Evolutionary conservation across 495 filamentous ascomycete species (phyloP), one percentile per base, ranked within the genome.

Genomic region (Aspergillus sclerotiicarbonarius): DNA sequence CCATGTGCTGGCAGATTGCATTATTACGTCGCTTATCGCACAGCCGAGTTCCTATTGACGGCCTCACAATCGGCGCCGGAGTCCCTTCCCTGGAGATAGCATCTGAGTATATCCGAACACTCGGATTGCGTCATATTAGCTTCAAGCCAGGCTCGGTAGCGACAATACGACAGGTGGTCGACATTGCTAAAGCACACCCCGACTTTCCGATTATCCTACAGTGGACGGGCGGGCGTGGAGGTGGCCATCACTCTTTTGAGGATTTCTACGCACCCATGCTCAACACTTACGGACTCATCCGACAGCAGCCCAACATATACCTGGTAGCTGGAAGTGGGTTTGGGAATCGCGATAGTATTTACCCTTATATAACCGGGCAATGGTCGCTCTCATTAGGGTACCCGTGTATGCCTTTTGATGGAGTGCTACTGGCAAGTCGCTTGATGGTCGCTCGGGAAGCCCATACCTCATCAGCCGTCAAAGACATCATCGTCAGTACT

Each of bases 171-270:
- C 71, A 79, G 33, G 78, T 81, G 5, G 67, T 80, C 47, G 70
- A 74, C 33, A 76, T 81, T 50, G 76, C 78, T 41, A 73, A 73
- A 56, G 67, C 69, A 8, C 69, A 80, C 53, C 76, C 77, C 13
- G 63, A 67, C 33, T 79, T 79, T 63, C 76, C 77, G 8, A 66
- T 81, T 46, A 73, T 79, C 16, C 58, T 81, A 53, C 78, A 81
- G 59, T 81, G 78, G 78, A 81, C 78, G 8, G 78, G 78, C 51
- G 78, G 78, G 8, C 69, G 78, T 54, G 78, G 76, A 20, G 78
- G 78, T 60, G 78, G 78, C 39, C 78, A 81, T 62, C 78, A 81
- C 57, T 81, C 78, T 3, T 80, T 67, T 55, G 78, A 81, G 62
- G 78, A 81, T 54, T 81, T 81, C 63, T 77, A 81, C 60, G 59